phyloP scores from a whole-genome alignment of 108 stramenopile genomes.

The Parietichytrium sp. region DNA sequence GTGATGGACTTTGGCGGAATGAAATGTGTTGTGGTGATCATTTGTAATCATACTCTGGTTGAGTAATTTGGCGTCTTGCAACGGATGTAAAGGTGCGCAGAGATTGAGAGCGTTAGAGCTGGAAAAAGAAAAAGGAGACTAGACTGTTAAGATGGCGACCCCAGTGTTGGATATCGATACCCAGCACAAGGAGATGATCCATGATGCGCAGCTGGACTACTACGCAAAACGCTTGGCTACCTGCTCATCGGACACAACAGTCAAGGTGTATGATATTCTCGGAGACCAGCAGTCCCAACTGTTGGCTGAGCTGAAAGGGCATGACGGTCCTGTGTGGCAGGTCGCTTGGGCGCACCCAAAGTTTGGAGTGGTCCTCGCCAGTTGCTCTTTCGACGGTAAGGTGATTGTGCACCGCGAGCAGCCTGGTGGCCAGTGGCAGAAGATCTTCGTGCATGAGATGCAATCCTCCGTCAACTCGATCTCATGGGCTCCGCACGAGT shows the following conservation, averaged over 20 bases:
- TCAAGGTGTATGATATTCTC: constrained; percentile 84
- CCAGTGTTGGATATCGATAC: constrained; percentile 67
- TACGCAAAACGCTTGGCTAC: constrained; percentile 91
- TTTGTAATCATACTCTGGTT: too few species aligned
- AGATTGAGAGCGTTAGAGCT: too few species aligned
- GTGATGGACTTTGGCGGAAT: too few species aligned
- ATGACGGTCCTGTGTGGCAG: constrained; percentile 90
- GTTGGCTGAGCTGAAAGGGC: constrained; percentile 44
- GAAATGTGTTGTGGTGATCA: too few species aligned
- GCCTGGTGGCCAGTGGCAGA: constrained; percentile 74
- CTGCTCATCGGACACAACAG: constrained; percentile 79
- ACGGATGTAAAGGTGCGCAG: too few species aligned
- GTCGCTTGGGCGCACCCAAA: constrained; percentile 91
- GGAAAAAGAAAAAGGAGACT: too few species aligned
- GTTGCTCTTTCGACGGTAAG: constrained; percentile 81
- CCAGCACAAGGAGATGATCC: constrained; percentile 90
- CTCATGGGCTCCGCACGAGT: constrained; percentile 81
- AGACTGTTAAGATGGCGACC: constrained; percentile 36
- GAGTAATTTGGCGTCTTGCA: too few species aligned
- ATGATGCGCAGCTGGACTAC: constrained; percentile 89
- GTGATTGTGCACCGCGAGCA: constrained; percentile 80
- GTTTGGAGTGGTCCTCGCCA: constrained; percentile 79
- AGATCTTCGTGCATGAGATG: constrained; percentile 63
- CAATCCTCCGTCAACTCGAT: constrained; percentile 73
- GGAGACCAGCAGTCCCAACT: constrained; percentile 62